A percentile compares a stretch with the other conserved stretches of the same genome.
phyloP scores from a whole-genome alignment of 345 rosid species.

The Tarenaya hassleriana region DNA sequence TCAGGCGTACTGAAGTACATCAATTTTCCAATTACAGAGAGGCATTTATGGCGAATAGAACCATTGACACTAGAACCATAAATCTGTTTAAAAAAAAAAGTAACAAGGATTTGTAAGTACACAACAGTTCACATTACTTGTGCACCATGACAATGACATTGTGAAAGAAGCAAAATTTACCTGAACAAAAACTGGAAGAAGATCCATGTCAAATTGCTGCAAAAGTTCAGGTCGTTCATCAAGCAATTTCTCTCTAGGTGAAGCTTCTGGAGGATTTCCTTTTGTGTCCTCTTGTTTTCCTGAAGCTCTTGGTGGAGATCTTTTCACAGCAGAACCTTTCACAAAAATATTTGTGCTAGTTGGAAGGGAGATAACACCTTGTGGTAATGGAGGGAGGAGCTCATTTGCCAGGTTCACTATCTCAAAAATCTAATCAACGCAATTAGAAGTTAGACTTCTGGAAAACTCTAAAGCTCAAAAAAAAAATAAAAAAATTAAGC shows the following conservation, averaged over 20 bases:
- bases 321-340: constrained; percentile 66
- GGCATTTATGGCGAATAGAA: constrained; percentile 93
- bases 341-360: constrained; percentile 54
- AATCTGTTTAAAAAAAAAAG: constrained; percentile 49
- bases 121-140: constrained; percentile 7
- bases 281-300: constrained; percentile 58
- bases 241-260: constrained; percentile 79
- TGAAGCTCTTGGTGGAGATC: constrained; percentile 57
- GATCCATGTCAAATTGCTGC: constrained; percentile 92
- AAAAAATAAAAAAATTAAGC: background rate
- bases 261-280: constrained; percentile 48
- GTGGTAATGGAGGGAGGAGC: constrained; percentile 95
- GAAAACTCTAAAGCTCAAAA: background rate
- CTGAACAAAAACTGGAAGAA: constrained; percentile 96
- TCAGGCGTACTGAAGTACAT: constrained; percentile 91
- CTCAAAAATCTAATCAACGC: constrained; percentile 70
- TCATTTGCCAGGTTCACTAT: constrained; percentile 97
- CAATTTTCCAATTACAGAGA: constrained; percentile 86
- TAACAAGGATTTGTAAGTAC: constrained; percentile 17
- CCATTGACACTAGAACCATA: constrained; percentile 97
- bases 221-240: constrained; percentile 89
- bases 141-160: constrained; percentile 4
- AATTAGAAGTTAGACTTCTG: constrained; percentile 9
- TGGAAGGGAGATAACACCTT: constrained; percentile 89
- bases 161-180: constrained; percentile 29